Conservation (phyloP, 306 rosid species). For the Cicer yamashitae region DNA sequence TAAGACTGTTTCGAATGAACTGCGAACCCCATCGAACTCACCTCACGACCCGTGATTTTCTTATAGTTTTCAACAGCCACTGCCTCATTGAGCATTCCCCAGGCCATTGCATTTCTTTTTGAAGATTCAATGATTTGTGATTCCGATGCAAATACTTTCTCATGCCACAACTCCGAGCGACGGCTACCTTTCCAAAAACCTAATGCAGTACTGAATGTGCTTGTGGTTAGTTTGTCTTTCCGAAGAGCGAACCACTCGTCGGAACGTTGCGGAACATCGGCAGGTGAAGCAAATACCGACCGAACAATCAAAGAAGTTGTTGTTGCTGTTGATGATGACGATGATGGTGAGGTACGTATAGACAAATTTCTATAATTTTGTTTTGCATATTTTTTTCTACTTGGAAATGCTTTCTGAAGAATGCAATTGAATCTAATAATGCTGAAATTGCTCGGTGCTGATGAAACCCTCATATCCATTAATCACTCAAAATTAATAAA, state of each 20-base stretch:
- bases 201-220: conserved; percentile 92
- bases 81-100: conserved; percentile 90
- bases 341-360: conserved; percentile 37
- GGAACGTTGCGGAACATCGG: conserved; percentile 78
- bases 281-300: conserved; percentile 51
- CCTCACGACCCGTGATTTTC: conserved; percentile 79
- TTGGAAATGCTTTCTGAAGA: conserved; percentile 45
- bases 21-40: conserved; percentile 75
- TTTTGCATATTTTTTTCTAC: conserved; percentile 41
- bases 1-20: conserved; percentile 63
- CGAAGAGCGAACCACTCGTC: conserved; percentile 98
- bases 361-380: conserved; percentile 49
- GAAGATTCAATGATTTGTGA: conserved; percentile 50
- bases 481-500: conserved; percentile 35
- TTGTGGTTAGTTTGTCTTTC: conserved; percentile 85
- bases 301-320: conserved; percentile 21
- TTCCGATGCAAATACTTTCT: conserved; percentile 72
- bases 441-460: conserved; percentile 55
- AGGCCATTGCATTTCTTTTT: conserved; percentile 70
- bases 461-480: conserved; percentile 48
- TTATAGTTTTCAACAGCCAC: conserved; percentile 76
- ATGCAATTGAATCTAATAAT: conserved; percentile 51
- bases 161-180: conserved; percentile 80
- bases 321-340: neutral
- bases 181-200: conserved; percentile 95